A percentile compares a stretch with the other conserved stretches of the same genome.
phyloP scores from a whole-genome alignment of 129 eudicot genomes.

The Artemisia tridentata region DNA sequence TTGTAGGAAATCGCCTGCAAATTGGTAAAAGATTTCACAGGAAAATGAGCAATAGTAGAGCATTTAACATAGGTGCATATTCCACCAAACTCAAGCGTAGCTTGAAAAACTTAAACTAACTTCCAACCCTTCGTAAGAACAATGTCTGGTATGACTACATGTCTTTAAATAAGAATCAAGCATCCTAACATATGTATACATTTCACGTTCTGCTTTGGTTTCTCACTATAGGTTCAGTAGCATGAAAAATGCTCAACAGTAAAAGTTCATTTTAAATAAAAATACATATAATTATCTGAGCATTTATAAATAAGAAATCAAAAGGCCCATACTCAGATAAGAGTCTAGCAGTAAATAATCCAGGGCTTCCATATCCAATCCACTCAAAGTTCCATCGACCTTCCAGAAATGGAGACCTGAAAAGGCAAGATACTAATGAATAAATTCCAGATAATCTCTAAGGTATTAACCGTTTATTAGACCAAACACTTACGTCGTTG shows the following conservation, averaged over 20 bases:
- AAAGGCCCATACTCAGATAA: constrained; percentile 57
- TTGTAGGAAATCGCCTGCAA: constrained; percentile 76
- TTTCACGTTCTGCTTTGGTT: background rate
- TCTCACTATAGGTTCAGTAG: constrained; percentile 8
- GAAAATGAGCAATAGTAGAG: background rate
- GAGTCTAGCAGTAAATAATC: constrained; percentile 55
- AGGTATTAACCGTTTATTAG: background rate
- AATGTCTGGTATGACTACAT: no score
- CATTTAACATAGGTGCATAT: no score
- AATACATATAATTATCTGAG: background rate
- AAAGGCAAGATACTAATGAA: constrained; percentile 32
- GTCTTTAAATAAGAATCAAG: no score
- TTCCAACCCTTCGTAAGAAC: no score
- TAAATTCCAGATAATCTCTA: background rate
- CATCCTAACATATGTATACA: no score
- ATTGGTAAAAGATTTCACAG: background rate
- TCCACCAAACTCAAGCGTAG: no score
- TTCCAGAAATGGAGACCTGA: constrained; percentile 86
- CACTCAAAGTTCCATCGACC: constrained; percentile 90
- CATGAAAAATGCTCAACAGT: background rate
- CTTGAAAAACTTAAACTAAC: no score
- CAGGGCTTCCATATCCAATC: constrained; percentile 85
- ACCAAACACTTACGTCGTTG: constrained; percentile 74
- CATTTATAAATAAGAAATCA: background rate
- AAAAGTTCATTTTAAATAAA: background rate